phyloP scores from a whole-genome alignment of 2,329 filamentous ascomycete species.

The Xylaria sp. region DNA sequence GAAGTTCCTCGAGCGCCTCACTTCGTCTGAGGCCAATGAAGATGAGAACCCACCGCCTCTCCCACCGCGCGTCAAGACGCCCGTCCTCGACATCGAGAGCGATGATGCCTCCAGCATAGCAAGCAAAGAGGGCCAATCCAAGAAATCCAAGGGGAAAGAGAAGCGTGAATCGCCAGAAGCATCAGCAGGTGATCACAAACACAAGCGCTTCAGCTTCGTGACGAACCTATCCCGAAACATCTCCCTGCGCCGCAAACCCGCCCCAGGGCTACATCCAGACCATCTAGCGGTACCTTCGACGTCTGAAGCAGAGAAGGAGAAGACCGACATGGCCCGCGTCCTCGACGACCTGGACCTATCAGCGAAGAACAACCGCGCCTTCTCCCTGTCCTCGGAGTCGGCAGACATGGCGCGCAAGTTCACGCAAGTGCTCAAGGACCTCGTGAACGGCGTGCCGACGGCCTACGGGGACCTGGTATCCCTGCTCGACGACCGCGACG shows the following conservation, averaged over 20 bases:
- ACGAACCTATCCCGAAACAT: conserved; percentile 46
- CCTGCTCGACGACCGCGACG: conserved; percentile 70
- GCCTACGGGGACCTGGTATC: conserved; percentile 86
- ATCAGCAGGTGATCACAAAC: conserved; percentile 8
- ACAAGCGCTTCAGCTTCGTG: conserved; percentile 55
- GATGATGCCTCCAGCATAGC: conserved; percentile 52
- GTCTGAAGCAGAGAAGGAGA: conserved; percentile 64
- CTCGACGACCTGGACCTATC: conserved; percentile 86
- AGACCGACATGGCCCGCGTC: conserved; percentile 75
- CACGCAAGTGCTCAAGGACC: conserved; percentile 89
- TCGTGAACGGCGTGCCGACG: conserved; percentile 91
- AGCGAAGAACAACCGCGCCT: conserved; percentile 84
- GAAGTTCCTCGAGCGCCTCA: conserved; percentile 65
- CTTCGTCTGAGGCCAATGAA: conserved; percentile 54
- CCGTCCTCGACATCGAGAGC: conserved; percentile 61
- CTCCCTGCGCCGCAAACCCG: conserved; percentile 45
- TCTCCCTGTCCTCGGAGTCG: conserved; percentile 85
- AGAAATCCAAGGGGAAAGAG: conserved; percentile 51
- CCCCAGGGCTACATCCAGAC: conserved; percentile 50
- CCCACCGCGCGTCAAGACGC: conserved; percentile 63
- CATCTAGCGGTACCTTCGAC: conserved; percentile 45
- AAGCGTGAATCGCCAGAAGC: conserved; percentile 38
- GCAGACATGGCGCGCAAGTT: conserved; percentile 84
- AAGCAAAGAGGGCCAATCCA: conserved; percentile 41
- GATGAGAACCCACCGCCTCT: conserved; percentile 62